These are phyloP conservation scores for Diaporthe vaccinii DNA, from an alignment of 2,329 filamentous ascomycete species.

Conservation along the genomic window DNA sequence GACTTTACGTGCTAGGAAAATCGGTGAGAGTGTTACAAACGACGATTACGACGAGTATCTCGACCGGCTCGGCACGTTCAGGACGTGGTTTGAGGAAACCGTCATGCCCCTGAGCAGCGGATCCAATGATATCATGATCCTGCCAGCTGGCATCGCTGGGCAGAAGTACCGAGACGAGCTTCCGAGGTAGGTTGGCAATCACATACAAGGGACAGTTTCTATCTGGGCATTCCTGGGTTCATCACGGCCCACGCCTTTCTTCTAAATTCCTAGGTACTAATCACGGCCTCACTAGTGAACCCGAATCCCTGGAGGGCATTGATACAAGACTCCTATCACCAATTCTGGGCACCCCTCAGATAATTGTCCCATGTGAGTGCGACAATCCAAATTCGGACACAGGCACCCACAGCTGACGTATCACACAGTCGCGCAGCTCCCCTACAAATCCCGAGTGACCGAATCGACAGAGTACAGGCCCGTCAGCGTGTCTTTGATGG, in stretches of 20 bases:
- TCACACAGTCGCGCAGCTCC: conserved; percentile 33
- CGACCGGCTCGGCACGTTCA: conserved; percentile 24
- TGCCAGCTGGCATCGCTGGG: conserved; percentile 28
- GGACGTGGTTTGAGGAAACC: conserved; percentile 35
- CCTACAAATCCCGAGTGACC: conserved; percentile 38
- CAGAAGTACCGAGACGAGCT: conserved; percentile 28
- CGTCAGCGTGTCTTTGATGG: conserved; percentile 36
- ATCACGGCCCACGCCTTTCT: background rate
- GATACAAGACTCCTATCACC: conserved; percentile 27
- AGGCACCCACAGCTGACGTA: background rate
- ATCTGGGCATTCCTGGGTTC: background rate
- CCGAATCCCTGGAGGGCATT: conserved; percentile 22
- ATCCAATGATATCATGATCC: conserved; percentile 20
- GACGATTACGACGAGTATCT: conserved; percentile 34
- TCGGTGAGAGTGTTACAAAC: conserved; percentile 31
- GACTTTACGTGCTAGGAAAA: background rate
- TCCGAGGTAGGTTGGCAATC: conserved; percentile 27
- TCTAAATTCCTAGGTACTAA: background rate
- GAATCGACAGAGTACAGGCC: conserved; percentile 33
- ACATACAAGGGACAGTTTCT: too few species aligned
- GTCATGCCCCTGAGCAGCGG: conserved; percentile 7
- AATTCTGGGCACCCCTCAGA: conserved; percentile 34
- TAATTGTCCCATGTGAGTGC: conserved; percentile 37
- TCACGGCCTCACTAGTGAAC: conserved; percentile 2
- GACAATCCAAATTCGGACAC: too few species aligned